These are phyloP conservation scores for Porcisia hertigi DNA, from an alignment of 208 protist species.

Conservation along the genomic window DNA sequence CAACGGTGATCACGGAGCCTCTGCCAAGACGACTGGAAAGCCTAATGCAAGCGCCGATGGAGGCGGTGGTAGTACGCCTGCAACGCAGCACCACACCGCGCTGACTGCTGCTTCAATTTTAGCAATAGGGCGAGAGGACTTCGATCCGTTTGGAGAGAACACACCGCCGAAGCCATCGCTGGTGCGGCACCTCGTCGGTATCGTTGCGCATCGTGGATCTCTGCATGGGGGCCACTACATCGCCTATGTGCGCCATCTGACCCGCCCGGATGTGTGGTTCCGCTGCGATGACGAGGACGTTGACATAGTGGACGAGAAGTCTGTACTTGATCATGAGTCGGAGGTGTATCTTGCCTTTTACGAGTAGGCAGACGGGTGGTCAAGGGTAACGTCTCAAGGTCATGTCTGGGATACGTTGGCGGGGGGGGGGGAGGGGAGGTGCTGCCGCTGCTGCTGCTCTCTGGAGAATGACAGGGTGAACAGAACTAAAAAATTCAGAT, in stretches of 20 bases:
- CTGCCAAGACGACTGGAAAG: not conserved
- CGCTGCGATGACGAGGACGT: constrained; percentile 87
- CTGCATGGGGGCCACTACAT: constrained; percentile 89
- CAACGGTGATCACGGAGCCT: not conserved
- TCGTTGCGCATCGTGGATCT: constrained; percentile 83
- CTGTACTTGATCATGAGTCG: constrained; percentile 46
- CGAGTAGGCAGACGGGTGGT: constrained; percentile 43
- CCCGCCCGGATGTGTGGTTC: constrained; percentile 71
- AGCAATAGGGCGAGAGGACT: constrained; percentile 23
- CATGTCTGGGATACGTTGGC: not conserved
- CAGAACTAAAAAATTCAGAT: not conserved
- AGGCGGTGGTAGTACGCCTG: not conserved
- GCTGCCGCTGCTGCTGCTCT: not conserved
- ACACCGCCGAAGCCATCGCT: constrained; percentile 33
- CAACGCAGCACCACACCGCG: not conserved
- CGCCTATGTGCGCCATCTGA: constrained; percentile 71
- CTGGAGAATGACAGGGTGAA: not conserved
- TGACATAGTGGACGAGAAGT: constrained; percentile 64
- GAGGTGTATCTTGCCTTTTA: constrained; percentile 89
- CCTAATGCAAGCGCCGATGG: not conserved
- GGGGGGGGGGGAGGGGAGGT: no score
- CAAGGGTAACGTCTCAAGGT: not conserved
- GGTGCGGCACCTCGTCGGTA: constrained; percentile 64
- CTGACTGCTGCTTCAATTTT: constrained; percentile 13
- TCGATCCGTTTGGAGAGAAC: constrained; percentile 41